Evolutionary conservation across 2,329 filamentous ascomycete genomes (phyloP).

Genomic region (Aspergillus tamarii): DNA sequence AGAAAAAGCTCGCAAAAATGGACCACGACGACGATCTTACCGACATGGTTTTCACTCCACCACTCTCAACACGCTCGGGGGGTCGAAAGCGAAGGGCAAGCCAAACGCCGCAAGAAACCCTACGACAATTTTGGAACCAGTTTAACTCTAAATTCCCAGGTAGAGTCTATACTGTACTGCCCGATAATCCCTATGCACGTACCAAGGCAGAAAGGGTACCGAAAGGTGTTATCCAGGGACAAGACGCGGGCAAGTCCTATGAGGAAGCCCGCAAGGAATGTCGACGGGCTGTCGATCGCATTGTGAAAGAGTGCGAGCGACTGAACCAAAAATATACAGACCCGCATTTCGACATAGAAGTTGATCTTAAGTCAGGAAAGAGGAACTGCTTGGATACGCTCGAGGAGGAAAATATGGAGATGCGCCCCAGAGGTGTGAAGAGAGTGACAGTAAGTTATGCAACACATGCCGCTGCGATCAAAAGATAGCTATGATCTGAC

Average conservation of each 20-base stretch:
- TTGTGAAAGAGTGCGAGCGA: slow-evolving; percentile 67
- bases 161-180: slow-evolving; percentile 72
- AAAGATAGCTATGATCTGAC: background rate
- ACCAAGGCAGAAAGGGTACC: slow-evolving; percentile 61
- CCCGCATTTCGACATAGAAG: slow-evolving; percentile 83
- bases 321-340: slow-evolving; percentile 86
- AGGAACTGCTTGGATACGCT: slow-evolving; percentile 58
- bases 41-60: slow-evolving; percentile 28
- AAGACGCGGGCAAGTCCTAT: slow-evolving; percentile 68
- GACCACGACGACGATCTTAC: slow-evolving; percentile 34
- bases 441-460: slow-evolving; percentile 58
- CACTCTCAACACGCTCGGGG: slow-evolving; percentile 36
- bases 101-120: slow-evolving; percentile 66
- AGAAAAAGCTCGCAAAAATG: slow-evolving; percentile 20
- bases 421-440: slow-evolving; percentile 72
- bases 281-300: slow-evolving; percentile 61
- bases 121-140: slow-evolving; percentile 74
- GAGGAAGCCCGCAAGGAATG: slow-evolving; percentile 73
- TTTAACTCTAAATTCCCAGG: slow-evolving; percentile 73
- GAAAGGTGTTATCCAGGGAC: slow-evolving; percentile 57
- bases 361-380: slow-evolving; percentile 66
- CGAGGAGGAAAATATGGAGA: slow-evolving; percentile 36
- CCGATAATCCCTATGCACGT: slow-evolving; percentile 67
- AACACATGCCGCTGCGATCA: slow-evolving; percentile 7
- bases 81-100: slow-evolving; percentile 43